A percentile compares a stretch with the other conserved stretches of the same genome.
These are phyloP conservation scores for Litsea cubeba DNA, from an alignment of 164 flowering plant genomes.

Conservation along the genomic window DNA sequence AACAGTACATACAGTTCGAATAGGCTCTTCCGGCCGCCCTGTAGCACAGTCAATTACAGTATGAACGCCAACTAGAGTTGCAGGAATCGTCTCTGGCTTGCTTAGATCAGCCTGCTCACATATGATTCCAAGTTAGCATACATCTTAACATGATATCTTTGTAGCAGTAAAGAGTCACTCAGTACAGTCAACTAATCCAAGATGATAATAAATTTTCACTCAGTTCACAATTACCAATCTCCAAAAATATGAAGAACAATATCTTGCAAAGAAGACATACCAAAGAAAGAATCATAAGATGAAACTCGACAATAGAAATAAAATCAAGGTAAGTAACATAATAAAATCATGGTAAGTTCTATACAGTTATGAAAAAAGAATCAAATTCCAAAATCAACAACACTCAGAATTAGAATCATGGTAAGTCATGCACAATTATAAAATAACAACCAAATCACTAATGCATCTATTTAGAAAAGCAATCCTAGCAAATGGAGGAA, in stretches of 20 bases:
- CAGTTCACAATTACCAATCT: not conserved
- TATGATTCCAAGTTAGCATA: not conserved
- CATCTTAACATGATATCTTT: not conserved
- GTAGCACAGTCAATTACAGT: slow-evolving; percentile 98
- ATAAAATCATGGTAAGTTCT: not conserved
- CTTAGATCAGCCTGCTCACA: slow-evolving; percentile 81
- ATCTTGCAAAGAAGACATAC: not conserved
- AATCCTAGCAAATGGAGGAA: too few species aligned
- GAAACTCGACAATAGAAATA: not conserved
- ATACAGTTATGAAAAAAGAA: too few species aligned
- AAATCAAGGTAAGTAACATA: not conserved
- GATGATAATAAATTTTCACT: not conserved
- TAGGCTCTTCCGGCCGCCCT: slow-evolving; percentile 98
- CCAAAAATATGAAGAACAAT: not conserved
- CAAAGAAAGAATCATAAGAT: not conserved
- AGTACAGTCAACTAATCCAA: not conserved
- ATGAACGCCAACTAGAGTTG: slow-evolving; percentile 89
- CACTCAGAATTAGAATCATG: too few species aligned
- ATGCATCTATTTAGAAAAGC: too few species aligned
- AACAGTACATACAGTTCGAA: slow-evolving; percentile 56
- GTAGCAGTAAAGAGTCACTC: not conserved
- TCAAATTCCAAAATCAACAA: too few species aligned
- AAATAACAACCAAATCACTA: too few species aligned
- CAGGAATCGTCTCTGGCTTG: slow-evolving; percentile 95
- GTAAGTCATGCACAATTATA: too few species aligned